Evolutionary conservation across 176 grass and related monocot species (phyloP).

Genomic region (Poa annua): DNA sequence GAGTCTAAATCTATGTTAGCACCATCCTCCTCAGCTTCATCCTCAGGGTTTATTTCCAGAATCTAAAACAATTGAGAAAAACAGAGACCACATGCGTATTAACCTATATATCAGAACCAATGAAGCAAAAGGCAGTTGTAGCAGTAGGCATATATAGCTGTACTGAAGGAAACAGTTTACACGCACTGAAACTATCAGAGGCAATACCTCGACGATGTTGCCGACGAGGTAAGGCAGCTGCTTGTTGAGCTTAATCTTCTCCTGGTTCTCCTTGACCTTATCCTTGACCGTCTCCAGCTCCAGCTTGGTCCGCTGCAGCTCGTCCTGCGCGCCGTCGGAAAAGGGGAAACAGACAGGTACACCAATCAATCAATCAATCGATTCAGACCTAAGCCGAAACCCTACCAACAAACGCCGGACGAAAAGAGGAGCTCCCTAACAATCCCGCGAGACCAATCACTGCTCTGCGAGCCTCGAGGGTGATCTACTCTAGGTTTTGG

Average conservation of each 20-base stretch:
- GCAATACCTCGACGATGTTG: too few species aligned
- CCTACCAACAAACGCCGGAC: background rate
- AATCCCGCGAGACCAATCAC: background rate
- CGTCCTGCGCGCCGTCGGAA: conserved; percentile 45
- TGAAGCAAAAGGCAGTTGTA: too few species aligned
- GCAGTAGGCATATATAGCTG: too few species aligned
- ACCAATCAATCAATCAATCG: conserved; percentile 19
- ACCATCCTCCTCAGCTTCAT: conserved; percentile 89
- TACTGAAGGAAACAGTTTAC: too few species aligned
- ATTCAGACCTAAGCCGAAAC: background rate
- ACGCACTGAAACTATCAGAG: too few species aligned
- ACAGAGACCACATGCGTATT: background rate
- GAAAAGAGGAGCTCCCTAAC: background rate
- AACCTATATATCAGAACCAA: too few species aligned
- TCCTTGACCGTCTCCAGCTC: conserved; percentile 73
- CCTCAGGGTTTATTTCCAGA: conserved; percentile 93
- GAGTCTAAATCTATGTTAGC: conserved; percentile 91
- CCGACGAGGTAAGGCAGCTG: conserved; percentile 28
- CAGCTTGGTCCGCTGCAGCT: conserved; percentile 68
- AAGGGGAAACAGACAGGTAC: background rate
- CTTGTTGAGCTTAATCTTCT: conserved; percentile 90
- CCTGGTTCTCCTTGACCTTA: conserved; percentile 81
- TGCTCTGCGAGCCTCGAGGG: background rate
- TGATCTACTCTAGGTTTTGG: conserved; percentile 18
- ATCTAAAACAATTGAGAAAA: conserved; percentile 56